These are phyloP conservation scores for Solanum commersonii DNA, from an alignment of 257 asterid genomes.

Conservation along the genomic window DNA sequence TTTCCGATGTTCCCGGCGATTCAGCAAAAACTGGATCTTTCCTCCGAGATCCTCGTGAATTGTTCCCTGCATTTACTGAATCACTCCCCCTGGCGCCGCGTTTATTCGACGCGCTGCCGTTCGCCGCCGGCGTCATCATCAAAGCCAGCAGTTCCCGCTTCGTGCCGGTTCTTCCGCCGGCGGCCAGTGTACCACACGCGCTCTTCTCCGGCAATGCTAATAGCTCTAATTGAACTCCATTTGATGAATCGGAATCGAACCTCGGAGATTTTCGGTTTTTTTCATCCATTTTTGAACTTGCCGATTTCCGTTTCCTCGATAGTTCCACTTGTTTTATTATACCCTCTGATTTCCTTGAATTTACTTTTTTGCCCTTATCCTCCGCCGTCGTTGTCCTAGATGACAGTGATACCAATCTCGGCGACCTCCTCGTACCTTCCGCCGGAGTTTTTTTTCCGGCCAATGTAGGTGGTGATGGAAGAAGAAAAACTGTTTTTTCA, in stretches of 20 bases:
- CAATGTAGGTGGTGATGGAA: conserved; percentile 5
- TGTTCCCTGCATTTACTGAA: not conserved
- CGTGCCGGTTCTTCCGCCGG: not conserved
- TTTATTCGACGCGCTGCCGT: not conserved
- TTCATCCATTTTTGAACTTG: not conserved
- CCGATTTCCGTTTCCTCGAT: not conserved
- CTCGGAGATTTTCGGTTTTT: conserved; percentile 8
- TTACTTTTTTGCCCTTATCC: conserved; percentile 1
- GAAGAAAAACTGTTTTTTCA: not conserved
- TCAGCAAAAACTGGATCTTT: not conserved
- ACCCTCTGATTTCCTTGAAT: not conserved
- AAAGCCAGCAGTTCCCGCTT: not conserved
- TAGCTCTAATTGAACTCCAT: not conserved
- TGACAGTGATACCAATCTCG: not conserved
- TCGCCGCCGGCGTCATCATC: not conserved
- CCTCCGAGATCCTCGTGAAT: not conserved
- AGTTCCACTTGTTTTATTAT: not conserved
- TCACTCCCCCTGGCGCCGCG: not conserved
- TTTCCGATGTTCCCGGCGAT: not conserved
- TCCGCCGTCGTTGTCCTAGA: not conserved
- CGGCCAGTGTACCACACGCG: not conserved
- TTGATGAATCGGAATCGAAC: not conserved
- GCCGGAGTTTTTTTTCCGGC: not conserved
- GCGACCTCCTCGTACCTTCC: not conserved
- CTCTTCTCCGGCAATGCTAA: conserved; percentile 12